Evolutionary conservation across 345 rosid genomes (phyloP).

Genomic region (Brassica nigra): DNA sequence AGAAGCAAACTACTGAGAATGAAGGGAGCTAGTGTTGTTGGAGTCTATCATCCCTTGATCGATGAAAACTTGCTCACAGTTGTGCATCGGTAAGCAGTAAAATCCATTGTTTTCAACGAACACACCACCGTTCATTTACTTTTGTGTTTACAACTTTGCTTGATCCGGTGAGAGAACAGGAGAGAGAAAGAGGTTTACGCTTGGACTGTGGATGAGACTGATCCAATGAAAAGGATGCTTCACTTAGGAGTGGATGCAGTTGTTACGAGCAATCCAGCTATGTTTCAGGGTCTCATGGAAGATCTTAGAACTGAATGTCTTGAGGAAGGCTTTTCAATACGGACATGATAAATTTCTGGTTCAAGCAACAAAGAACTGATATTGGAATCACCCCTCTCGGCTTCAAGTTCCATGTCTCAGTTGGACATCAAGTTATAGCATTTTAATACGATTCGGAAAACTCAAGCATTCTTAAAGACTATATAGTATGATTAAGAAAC

Average conservation of each 20-base stretch:
- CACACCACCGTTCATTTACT: neutral
- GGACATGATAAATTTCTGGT: constrained; percentile 23
- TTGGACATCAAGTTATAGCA: neutral
- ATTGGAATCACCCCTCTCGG: constrained; percentile 2
- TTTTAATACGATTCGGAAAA: constrained; percentile 2
- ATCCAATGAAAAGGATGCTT: constrained; percentile 75
- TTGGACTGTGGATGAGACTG: constrained; percentile 85
- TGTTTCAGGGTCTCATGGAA: constrained; percentile 68
- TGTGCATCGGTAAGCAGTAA: constrained; percentile 59
- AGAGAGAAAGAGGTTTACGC: constrained; percentile 72
- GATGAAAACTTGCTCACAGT: constrained; percentile 58
- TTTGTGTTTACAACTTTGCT: constrained; percentile 18
- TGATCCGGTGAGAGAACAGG: constrained; percentile 45
- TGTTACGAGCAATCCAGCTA: constrained; percentile 71
- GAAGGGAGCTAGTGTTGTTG: constrained; percentile 80
- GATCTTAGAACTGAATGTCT: constrained; percentile 68
- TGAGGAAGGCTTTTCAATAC: constrained; percentile 66
- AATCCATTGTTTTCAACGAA: neutral
- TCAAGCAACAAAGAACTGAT: neutral
- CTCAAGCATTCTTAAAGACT: neutral
- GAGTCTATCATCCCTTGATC: constrained; percentile 73
- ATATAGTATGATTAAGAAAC: neutral
- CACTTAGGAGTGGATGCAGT: constrained; percentile 65
- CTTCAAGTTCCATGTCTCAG: neutral
- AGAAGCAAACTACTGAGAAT: constrained; percentile 69